Conservation (phyloP, 306 rosid genomes). For the Acacia confusa region DNA sequence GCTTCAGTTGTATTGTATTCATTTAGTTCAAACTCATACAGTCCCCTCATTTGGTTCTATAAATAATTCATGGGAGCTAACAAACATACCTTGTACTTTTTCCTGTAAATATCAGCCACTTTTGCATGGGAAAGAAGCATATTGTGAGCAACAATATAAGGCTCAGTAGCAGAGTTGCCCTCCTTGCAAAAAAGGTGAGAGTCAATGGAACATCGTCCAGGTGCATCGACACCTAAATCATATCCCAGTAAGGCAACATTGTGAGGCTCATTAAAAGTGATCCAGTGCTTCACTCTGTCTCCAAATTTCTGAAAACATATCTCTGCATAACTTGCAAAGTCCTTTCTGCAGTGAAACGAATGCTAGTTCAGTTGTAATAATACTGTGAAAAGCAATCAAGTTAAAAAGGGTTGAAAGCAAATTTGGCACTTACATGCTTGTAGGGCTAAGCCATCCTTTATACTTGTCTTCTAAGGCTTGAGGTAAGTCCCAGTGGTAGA, state of each 20-base stretch:
- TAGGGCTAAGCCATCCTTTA: constrained; percentile 78
- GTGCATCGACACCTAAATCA: constrained; percentile 80
- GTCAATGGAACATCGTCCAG: constrained; percentile 83
- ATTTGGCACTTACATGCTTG: constrained; percentile 52
- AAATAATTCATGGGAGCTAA: neutral
- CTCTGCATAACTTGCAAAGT: constrained; percentile 74
- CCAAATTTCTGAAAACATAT: constrained; percentile 85
- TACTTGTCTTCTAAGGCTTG: constrained; percentile 86
- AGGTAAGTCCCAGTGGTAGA: constrained; percentile 96
- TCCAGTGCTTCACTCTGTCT: constrained; percentile 95
- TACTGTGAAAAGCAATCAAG: too few species aligned
- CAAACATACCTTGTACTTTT: constrained; percentile 61
- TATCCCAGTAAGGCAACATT: constrained; percentile 73
- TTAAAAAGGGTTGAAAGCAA: neutral
- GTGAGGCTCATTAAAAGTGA: constrained; percentile 93
- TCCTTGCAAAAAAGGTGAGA: constrained; percentile 51
- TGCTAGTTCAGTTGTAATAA: neutral
- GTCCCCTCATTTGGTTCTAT: neutral
- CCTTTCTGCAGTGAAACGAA: constrained; percentile 48
- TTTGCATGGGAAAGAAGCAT: constrained; percentile 75
- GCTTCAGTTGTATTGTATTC: too few species aligned
- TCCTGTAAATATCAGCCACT: constrained; percentile 56
- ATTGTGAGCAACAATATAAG: constrained; percentile 87
- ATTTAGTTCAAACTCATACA: neutral
- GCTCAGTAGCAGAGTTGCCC: constrained; percentile 83